A percentile compares a stretch with the other conserved stretches of the same genome.
phyloP scores from a whole-genome alignment of 345 rosid genomes.

The Diplotaxis tenuifolia region DNA sequence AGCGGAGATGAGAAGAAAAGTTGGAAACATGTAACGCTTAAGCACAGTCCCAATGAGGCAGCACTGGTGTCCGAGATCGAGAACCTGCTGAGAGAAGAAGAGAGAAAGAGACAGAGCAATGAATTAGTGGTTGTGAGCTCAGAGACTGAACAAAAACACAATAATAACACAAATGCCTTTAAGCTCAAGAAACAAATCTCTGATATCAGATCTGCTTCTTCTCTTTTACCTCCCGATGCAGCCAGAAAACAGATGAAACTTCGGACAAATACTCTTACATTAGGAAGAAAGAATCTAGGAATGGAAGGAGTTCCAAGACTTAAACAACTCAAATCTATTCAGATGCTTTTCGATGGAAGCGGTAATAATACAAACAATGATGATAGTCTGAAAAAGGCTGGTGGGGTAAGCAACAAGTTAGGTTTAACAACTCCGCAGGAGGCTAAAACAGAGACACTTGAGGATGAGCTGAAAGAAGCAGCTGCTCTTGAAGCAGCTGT shows the following conservation, averaged over 20 bases:
- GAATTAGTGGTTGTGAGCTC: background rate
- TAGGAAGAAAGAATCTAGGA: constrained; percentile 42
- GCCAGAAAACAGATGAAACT: constrained; percentile 49
- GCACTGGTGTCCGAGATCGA: constrained; percentile 36
- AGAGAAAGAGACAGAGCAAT: constrained; percentile 32
- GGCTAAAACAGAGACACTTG: constrained; percentile 54
- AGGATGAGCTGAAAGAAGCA: constrained; percentile 89
- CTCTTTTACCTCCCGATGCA: constrained; percentile 43
- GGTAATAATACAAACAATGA: constrained; percentile 11
- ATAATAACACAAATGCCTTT: constrained; percentile 22
- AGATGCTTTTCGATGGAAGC: constrained; percentile 44
- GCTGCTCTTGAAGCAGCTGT: constrained; percentile 84
- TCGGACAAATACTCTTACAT: constrained; percentile 56
- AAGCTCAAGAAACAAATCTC: constrained; percentile 39
- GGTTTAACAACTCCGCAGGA: constrained; percentile 37
- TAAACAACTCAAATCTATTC: constrained; percentile 59
- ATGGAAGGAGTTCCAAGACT: constrained; percentile 51
- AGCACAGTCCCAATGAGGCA: constrained; percentile 35
- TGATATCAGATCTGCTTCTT: constrained; percentile 36
- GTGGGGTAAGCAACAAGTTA: constrained; percentile 21
- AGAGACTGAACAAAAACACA: constrained; percentile 35
- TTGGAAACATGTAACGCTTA: constrained; percentile 39
- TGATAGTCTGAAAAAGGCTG: constrained; percentile 30
- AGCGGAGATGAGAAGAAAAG: constrained; percentile 31
- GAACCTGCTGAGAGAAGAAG: constrained; percentile 35